Base-by-base conservation (phyloP, 2,329 filamentous ascomycete species). In the Verticillium isaacii region DNA sequence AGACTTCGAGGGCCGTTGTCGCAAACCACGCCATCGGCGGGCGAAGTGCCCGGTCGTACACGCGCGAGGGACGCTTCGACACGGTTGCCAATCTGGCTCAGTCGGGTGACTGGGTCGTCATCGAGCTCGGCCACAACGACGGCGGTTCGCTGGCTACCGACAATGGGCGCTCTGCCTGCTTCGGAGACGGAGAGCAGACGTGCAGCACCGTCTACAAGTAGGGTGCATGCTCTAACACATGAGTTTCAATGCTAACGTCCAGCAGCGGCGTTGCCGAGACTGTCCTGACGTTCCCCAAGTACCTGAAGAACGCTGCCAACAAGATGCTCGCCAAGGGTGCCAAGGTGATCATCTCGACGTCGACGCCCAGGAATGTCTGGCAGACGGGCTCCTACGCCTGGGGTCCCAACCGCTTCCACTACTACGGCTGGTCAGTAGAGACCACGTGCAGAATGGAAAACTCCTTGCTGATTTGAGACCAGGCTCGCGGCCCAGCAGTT, bases 121-220 rank as follows among this genome's bases (percentile, higher is more conserved):
- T 91, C 60, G 88, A 90, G 68, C 89, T 91, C 68, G 88, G 89
- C 0, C 88, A 91, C 77, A 91, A 91, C 67, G 89, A 91, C 66
- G 88, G 87, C 25, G 86, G 87, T 1, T 81, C 81, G 0, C 75
- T 86, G 2, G 72, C 71, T 1, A 80, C 73, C 14, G 88, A 90
- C 71, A 89, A 89, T 66, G 83, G 83, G 1, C 81, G 87, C 15
- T 83, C 82, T 1, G 86, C 84, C 66, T 90, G 88, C 63, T 73
- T 72, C 2, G 85, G 85, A 2, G 74, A 78, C 0, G 84, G 83
- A 15, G 69, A 70, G 8, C 79, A 88, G 69, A 83, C 79, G 1
- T 87, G 85, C 72, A 70, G 74, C 39, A 82, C 80, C 0, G 78
- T 73, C 2, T 85, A 83, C 67, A 52, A 58, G 62, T 58, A 56